Conservation (phyloP, 805 yeast genomes). For the Candida maris region DNA sequence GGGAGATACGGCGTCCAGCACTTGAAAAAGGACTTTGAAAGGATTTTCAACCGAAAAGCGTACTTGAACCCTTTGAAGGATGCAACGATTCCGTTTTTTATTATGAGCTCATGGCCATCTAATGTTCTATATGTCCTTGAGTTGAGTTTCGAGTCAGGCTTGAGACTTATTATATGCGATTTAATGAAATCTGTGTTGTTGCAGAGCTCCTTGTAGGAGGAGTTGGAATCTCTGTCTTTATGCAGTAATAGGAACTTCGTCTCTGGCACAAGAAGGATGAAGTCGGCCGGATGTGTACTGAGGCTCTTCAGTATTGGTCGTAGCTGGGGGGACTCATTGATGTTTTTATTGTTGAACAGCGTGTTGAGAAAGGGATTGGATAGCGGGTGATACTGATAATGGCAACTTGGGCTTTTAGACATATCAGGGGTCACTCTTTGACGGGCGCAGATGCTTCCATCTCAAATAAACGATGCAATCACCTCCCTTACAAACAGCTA, state of each 20-base stretch:
- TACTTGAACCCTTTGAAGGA: conserved; percentile 58
- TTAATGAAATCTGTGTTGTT: conserved; percentile 56
- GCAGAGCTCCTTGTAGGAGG: conserved; percentile 49
- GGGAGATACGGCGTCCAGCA: conserved; percentile 60
- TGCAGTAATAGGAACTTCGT: conserved; percentile 41
- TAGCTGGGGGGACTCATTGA: conserved; percentile 39
- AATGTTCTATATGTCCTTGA: conserved; percentile 32
- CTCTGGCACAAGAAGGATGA: conserved; percentile 63
- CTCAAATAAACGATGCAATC: no score
- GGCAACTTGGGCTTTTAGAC: conserved; percentile 1
- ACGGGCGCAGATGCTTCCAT: no score
- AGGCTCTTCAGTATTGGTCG: conserved; percentile 45
- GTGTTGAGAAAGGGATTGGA: conserved; percentile 63
- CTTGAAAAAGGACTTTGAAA: conserved; percentile 43
- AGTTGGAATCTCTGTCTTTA: conserved; percentile 36
- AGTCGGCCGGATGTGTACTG: conserved; percentile 43
- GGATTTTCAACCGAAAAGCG: conserved; percentile 41
- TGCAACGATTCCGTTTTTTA: conserved; percentile 52
- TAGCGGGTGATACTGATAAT: conserved; percentile 43
- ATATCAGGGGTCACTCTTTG: no score
- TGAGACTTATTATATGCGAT: conserved; percentile 54
- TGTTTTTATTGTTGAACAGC: conserved; percentile 61
- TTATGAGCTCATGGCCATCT: conserved; percentile 50
- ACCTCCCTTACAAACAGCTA: no score
- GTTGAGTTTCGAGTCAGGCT: conserved; percentile 24